These are phyloP conservation scores for Phytophthora nicotianae DNA, from an alignment of 352 stramenopile species.

Conservation along the genomic window DNA sequence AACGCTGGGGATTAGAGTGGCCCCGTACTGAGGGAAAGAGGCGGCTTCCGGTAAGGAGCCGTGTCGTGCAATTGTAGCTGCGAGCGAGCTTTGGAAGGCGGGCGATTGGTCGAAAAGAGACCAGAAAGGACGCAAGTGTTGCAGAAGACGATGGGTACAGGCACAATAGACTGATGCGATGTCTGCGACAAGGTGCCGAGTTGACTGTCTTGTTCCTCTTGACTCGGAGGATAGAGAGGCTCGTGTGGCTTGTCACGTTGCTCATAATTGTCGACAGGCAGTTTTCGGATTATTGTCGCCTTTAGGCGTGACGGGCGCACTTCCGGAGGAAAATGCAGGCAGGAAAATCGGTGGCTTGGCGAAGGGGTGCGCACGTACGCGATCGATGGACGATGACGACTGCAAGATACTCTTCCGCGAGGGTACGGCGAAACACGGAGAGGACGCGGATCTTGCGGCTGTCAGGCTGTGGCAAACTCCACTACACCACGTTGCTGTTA, in stretches of 20 bases:
- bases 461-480: background rate
- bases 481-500: background rate
- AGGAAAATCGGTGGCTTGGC: background rate
- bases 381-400: conserved; percentile 29
- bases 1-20: conserved; percentile 22
- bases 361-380: conserved; percentile 18
- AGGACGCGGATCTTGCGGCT: background rate
- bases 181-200: conserved; percentile 22
- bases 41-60: conserved; percentile 26
- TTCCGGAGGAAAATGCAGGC: conserved; percentile 6
- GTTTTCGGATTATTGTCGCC: background rate
- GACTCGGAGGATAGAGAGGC: background rate
- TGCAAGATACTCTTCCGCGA: conserved; percentile 21
- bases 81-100: conserved; percentile 12
- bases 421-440: background rate
- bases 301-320: conserved; percentile 8
- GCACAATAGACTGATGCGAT: conserved; percentile 17
- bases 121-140: conserved; percentile 24
- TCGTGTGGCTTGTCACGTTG: background rate
- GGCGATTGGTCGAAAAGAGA: conserved; percentile 28
- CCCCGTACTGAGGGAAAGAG: conserved; percentile 7
- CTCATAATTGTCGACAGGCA: background rate
- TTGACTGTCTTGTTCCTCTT: conserved; percentile 11
- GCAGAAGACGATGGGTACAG: conserved; percentile 14
- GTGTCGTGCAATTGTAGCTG: conserved; percentile 33